phyloP scores from a whole-genome alignment of 306 rosid genomes.

The Senna tora region DNA sequence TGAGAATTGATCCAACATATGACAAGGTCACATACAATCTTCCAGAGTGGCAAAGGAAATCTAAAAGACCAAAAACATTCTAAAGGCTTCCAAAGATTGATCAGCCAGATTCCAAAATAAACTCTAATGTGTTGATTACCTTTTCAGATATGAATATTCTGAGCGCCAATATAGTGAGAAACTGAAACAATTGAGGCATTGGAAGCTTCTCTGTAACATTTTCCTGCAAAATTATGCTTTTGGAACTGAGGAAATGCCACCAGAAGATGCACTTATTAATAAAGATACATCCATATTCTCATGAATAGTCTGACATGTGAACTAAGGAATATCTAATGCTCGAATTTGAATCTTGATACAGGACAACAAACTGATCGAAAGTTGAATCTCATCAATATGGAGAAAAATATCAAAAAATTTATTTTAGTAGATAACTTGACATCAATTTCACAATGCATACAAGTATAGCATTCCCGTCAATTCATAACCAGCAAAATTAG shows the following conservation, averaged over 20 bases:
- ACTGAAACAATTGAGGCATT: constrained; percentile 82
- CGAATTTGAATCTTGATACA: background rate
- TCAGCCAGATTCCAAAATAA: background rate
- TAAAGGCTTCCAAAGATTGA: constrained; percentile 14
- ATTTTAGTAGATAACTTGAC: background rate
- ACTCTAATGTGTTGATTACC: constrained; percentile 40
- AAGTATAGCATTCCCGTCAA: too few species aligned
- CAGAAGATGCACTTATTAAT: constrained; percentile 8
- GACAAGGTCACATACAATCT: constrained; percentile 22
- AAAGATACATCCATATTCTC: constrained; percentile 23
- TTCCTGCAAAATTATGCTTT: constrained; percentile 58
- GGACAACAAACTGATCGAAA: background rate
- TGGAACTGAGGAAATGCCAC: constrained; percentile 34
- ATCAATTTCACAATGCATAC: background rate
- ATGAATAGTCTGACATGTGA: constrained; percentile 17
- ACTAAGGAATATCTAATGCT: constrained; percentile 7
- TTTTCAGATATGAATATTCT: constrained; percentile 70
- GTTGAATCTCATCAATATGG: constrained; percentile 5
- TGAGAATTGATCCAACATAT: constrained; percentile 19
- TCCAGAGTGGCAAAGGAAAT: constrained; percentile 31
- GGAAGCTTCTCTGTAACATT: constrained; percentile 61
- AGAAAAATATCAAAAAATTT: constrained; percentile 3
- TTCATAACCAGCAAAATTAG: too few species aligned
- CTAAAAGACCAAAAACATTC: background rate
- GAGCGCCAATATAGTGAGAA: constrained; percentile 74